These are phyloP conservation scores for Pseudopediastrum boryanum DNA, from an alignment of 139 green algal genomes.

Conservation along the genomic window DNA sequence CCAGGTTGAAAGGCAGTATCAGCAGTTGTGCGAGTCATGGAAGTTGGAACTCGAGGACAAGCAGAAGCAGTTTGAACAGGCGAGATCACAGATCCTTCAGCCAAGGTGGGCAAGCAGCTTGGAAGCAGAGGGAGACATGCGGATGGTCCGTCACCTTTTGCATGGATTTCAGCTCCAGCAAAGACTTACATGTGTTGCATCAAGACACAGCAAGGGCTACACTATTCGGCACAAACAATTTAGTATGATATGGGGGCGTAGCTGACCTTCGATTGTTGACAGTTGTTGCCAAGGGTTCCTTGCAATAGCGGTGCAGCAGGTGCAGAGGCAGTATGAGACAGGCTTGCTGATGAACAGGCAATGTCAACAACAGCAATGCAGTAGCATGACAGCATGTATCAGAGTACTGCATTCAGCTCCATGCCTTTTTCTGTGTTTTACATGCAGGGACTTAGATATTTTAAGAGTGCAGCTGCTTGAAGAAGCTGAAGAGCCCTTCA, in stretches of 20 bases:
- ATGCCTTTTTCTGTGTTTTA: neutral
- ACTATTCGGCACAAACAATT: too few species aligned
- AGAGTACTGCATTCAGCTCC: neutral
- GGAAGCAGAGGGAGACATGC: neutral
- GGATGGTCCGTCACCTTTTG: too few species aligned
- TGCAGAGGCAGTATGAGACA: neutral
- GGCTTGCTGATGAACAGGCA: neutral
- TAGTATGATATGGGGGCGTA: too few species aligned
- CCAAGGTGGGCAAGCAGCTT: conserved; percentile 36
- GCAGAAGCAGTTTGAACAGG: conserved; percentile 59
- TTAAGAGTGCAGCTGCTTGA: conserved; percentile 60
- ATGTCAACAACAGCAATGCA: neutral
- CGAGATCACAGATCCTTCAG: conserved; percentile 51
- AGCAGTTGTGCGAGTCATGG: conserved; percentile 66
- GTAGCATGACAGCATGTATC: neutral
- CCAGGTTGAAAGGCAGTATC: conserved; percentile 59
- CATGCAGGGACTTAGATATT: conserved; percentile 60
- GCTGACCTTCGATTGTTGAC: neutral
- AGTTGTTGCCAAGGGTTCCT: neutral
- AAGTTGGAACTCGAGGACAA: conserved; percentile 61
- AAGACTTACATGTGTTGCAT: too few species aligned
- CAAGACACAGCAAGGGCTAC: too few species aligned
- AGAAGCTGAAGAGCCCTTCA: conserved; percentile 57
- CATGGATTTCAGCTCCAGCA: too few species aligned
- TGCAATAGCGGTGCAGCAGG: too few species aligned